Base-by-base conservation (phyloP, 495 filamentous ascomycete species). In the Neurospora sp. region DNA sequence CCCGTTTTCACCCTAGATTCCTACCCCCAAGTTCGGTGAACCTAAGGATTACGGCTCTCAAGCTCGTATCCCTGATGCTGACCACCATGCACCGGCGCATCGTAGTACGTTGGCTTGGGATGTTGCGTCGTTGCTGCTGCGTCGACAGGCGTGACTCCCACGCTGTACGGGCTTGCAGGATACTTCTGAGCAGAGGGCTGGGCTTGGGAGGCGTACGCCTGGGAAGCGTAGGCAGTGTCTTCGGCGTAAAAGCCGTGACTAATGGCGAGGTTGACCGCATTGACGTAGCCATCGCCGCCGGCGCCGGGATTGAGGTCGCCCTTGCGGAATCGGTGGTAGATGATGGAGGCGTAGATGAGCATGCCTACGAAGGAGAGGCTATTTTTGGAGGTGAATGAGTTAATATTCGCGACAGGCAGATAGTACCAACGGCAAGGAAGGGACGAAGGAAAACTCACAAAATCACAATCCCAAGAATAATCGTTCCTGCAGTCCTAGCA, bases 291-390 rank as follows among this genome's bases (percentile, higher is more conserved):
- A 37, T 72, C 75, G 20, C 39, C 54, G 2, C 3, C 6, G 12
- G 6, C 54, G 54, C 54, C 54, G 54, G 54, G 54, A 35, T 1
- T 35, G 40, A 72, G 74, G 23, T 35, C 42, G 39, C 78, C 79
- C 27, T 38, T 77, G 23, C 79, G 76, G 71, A 74, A 78, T 16
- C 70, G 73, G 76, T 80, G 78, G 77, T 72, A 80, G 71, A 80
- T 69, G 72, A 81, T 71, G 27, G 42, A 16, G 9, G 79, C 73
- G 72, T 80, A 81, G 74, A 79, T 77, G 41, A 81, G 77, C 8
- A 80, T 71, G 71, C 78, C 79, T 42, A 81, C 46, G 78, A 80
- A 81, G 73, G 78, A 80, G 46, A 81, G 71, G 23, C 79, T 81
- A 23, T 7, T 12, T 12, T 18, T 12, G 54, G 20, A 14, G 23